Percentiles rank a stretch among this genome's conserved stretches.
These are phyloP conservation scores for Nicotiana attenuata DNA, from an alignment of 257 asterid species.

Conservation along the genomic window DNA sequence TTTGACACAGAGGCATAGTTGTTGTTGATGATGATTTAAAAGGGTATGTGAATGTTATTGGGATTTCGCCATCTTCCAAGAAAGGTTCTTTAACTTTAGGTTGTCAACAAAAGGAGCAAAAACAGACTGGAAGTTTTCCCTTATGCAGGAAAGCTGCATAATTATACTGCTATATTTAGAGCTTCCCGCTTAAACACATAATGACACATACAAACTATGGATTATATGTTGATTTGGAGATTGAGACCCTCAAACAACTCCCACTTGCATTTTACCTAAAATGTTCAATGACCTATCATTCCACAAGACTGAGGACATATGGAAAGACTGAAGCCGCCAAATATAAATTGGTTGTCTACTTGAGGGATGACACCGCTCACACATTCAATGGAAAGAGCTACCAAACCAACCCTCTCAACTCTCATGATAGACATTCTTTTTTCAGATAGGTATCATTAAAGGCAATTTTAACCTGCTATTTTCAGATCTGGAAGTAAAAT, in stretches of 20 bases:
- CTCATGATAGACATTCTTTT: not conserved
- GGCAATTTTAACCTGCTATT: not conserved
- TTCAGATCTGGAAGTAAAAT: not conserved
- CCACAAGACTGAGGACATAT: not conserved
- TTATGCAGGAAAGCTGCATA: not conserved
- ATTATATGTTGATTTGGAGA: not conserved
- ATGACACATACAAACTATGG: not conserved
- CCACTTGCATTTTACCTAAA: not conserved
- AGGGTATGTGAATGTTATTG: not conserved
- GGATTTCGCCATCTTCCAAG: not conserved
- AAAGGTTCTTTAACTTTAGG: not conserved
- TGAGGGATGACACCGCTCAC: not conserved
- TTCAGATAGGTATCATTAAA: not conserved
- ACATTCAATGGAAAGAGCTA: not conserved
- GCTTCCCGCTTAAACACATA: not conserved
- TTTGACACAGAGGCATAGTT: too few relatives aligned
- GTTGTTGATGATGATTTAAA: not conserved
- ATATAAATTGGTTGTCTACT: not conserved
- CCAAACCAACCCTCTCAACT: not conserved
- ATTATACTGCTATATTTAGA: not conserved
- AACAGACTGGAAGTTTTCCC: not conserved
- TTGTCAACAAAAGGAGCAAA: not conserved
- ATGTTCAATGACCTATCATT: not conserved
- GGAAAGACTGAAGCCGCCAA: not conserved
- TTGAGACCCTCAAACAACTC: not conserved